Base-by-base conservation (phyloP, 2,329 filamentous ascomycete genomes). In the Dactylonectria estremocensis region DNA sequence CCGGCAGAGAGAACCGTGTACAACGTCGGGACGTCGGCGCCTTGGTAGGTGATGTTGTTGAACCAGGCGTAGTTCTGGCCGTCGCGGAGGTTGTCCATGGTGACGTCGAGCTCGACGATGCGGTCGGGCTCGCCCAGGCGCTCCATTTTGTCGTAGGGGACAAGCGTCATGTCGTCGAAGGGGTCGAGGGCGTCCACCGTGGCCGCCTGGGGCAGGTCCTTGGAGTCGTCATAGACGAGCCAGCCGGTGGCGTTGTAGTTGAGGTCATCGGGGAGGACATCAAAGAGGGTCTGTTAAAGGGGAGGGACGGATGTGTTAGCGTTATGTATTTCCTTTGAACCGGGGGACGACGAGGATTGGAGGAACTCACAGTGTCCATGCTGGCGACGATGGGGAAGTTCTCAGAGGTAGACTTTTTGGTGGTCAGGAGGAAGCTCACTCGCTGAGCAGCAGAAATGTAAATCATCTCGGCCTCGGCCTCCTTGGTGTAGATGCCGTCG, bases 1-100 rank as follows among this genome's bases (percentile, higher is more conserved):
- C 88, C 89, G 1, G 89, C 80, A 0, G 88, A 90, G 5, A 97
- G 85, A 1, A 87, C 93, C 1, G 92, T 94, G 84, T 95, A 97
- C 0, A 97, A 85, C 0, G 91, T 90, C 0, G 94, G 95, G 0
- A 97, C 93, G 77, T 93, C 93, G 54, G 93, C 93, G 0, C 80
- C 63, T 3, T 88, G 87, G 79, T 95, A 97, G 49, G 92, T 94
- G 71, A 94, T 89, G 79, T 93, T 90, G 84, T 95, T 95, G 83
- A 93, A 89, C 81, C 91, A 91, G 69, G 89, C 91, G 70, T 85
- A 85, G 76, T 85, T 86, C 58, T 86, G 86, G 14, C 91, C 91
- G 68, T 93, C 85, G 22, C 83, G 83, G 6, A 92, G 84, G 61
- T 89, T 89, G 71, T 87, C 83, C 84, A 90, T 90, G 80, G 88